Percentiles rank a stretch among this genome's conserved stretches.
These are phyloP conservation scores for Boletus subparvulus DNA, from an alignment of 768 basidiomycete genomes.

Conservation along the genomic window DNA sequence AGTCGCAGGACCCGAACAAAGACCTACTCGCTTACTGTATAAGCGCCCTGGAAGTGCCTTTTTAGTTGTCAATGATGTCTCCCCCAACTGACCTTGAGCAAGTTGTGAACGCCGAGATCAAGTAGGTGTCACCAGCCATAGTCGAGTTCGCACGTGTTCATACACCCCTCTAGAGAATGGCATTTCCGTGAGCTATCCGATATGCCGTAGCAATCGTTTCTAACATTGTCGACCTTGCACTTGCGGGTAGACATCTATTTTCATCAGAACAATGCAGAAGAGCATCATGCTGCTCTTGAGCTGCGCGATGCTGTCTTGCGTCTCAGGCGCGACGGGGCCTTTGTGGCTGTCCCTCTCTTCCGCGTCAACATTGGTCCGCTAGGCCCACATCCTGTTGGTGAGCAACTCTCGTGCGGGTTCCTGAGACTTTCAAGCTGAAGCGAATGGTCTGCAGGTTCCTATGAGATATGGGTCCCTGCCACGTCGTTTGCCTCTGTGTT, in stretches of 20 bases:
- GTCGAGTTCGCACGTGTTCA: background rate
- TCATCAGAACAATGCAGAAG: conserved; percentile 60
- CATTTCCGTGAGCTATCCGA: conserved; percentile 60
- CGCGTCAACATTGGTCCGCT: conserved; percentile 67
- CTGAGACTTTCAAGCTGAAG: background rate
- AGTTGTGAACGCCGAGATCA: conserved; percentile 61
- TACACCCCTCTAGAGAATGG: conserved; percentile 56
- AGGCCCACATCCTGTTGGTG: conserved; percentile 77
- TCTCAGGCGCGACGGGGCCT: conserved; percentile 71
- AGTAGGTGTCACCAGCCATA: conserved; percentile 40
- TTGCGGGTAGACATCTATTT: conserved; percentile 69
- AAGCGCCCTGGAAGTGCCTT: no score
- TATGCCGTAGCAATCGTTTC: background rate
- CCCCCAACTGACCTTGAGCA: conserved; percentile 53
- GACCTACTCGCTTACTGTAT: no score
- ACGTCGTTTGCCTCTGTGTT: conserved; percentile 76
- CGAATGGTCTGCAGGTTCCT: conserved; percentile 53
- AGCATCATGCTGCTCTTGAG: conserved; percentile 63
- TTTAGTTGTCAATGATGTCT: conserved; percentile 9
- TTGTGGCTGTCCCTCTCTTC: conserved; percentile 74
- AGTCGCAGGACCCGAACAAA: no score
- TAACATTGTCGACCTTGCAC: background rate
- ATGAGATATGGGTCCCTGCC: conserved; percentile 77
- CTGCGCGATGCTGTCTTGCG: conserved; percentile 71
- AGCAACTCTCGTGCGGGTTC: conserved; percentile 20